Base-by-base conservation (phyloP, 1,139 yeast species). In the Ashbya aceris region DNA sequence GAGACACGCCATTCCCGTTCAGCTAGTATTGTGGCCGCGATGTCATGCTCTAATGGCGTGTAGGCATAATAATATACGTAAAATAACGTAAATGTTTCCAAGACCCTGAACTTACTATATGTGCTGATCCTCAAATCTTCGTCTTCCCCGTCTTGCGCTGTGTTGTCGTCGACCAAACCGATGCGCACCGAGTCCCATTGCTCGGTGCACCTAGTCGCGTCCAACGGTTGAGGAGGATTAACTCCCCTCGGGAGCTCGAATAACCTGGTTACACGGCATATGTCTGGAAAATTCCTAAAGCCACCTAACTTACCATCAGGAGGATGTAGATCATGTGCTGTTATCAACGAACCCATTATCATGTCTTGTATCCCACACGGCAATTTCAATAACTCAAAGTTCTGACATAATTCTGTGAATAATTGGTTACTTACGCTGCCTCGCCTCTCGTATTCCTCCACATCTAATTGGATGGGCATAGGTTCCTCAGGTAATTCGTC, bases 361-460 rank as follows among this genome's bases (percentile, higher is more conserved):
- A 54, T 70, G 52, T 78, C 79, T 59, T 83, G 89, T 33, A 83
- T 73, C 27, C 93, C 93, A 6, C 85, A 79, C 4, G 91, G 89
- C 41, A 79, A 61, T 40, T 65, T 67, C 33, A 77, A 59, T 46
- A 79, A 67, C 44, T 69, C 60, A 17, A 52, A 49, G 44, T 65
- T 63, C 3, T 48, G 36, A 11, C 41, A 28, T 12, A 49, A 46
- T 8, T 34, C 44, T n/a, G 41, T 33, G 38, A 48, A 49, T 12
- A 55, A 38, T 9, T 41, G 34, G 2, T 47, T 41, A 14, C 37
- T 45, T 17, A 42, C 31, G 8, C 38, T 36, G 7, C 35, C 37
- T 33, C 47, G 49, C 7, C 43, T 32, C 7, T 37, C 31, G 3
- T 43, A 13, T 38, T 54, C 52, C 30, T 49, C 55, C 1, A 40